Base-by-base conservation (phyloP, 192 early-diverging fungal species). In the Coemansia sp. region DNA sequence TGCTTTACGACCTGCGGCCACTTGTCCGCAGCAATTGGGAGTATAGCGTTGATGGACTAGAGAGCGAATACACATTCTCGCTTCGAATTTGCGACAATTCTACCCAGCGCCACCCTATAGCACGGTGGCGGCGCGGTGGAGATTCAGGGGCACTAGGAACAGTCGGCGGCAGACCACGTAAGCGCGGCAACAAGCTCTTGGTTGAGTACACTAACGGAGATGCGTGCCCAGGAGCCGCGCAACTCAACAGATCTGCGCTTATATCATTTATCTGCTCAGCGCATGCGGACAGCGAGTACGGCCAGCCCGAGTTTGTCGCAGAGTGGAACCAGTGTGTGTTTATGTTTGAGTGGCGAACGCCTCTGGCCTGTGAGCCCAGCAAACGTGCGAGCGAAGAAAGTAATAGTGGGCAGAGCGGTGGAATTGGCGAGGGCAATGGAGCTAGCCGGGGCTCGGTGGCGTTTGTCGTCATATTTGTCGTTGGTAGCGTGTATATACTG, bases 261-360 rank as follows among this genome's bases (percentile, higher is more conserved):
- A 43, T 86, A 20, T 80, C 72, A 3, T 78, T 87, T 42, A 55
- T 84, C 12, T 87, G 86, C 49, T 84, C 78, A 31, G 66, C 46
- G 11, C 59, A 57, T 27, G 66, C 75, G 44, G 66, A 36, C 15
- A 33, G 46, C 40, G 52, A 46, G 38, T 2, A 24, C 27, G 86
- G 84, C 40, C 57, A 38, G 36, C 86, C 84, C 0, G 75, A 69
- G 70, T 79, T 85, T 74, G 69, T 87, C 18, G 72, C 71, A 22
- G 74, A 87, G 41, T 78, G 78, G 67, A 54, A 74, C 20, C 51
- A 71, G 15, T 87, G 86, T 61, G 78, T 66, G 31, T 87, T 82
- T 69, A 74, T 85, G 74, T 87, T 87, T 70, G 81, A 86, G 61
- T 87, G 86, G 86, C 75, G 78, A 16, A 87, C 86, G 3, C 81